phyloP scores from a whole-genome alignment of 345 rosid species.

The Erodium maritimum region DNA sequence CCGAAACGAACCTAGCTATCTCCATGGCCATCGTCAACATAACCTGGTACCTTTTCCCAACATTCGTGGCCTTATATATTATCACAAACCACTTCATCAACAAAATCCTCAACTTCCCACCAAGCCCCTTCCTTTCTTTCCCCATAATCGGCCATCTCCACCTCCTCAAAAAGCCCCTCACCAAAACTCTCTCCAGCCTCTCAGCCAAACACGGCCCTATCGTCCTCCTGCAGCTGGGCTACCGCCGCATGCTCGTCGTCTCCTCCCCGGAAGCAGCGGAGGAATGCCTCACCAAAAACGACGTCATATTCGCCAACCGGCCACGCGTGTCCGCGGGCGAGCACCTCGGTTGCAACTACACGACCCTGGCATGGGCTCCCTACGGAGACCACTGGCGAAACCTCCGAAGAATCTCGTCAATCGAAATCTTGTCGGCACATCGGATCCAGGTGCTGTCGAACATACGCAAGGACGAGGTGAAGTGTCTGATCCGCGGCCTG shows the following conservation, averaged over 20 bases:
- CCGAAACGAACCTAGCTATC: too few species aligned
- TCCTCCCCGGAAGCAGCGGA: constrained; percentile 7
- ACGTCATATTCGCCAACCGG: constrained; percentile 8
- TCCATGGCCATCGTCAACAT: too few species aligned
- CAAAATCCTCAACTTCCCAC: constrained; percentile 4
- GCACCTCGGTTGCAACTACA: constrained; percentile 6
- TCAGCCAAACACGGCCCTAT: constrained; percentile 5
- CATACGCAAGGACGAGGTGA: constrained; percentile 7
- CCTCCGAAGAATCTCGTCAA: constrained; percentile 2
- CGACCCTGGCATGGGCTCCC: not conserved
- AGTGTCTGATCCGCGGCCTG: not conserved
- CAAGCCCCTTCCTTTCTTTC: constrained; percentile 6
- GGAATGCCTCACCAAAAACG: constrained; percentile 14
- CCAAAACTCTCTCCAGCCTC: constrained; percentile 3
- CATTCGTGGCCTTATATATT: too few species aligned
- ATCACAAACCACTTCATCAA: too few species aligned
- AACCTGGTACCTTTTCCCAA: too few species aligned
- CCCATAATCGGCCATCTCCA: constrained; percentile 12
- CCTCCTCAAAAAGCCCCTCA: constrained; percentile 5
- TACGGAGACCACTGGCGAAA: constrained; percentile 8
- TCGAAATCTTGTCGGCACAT: constrained; percentile 9
- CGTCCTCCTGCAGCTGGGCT: constrained; percentile 4
- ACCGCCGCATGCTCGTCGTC: not conserved
- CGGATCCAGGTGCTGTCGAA: constrained; percentile 1
- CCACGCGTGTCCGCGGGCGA: not conserved